Evolutionary conservation across 768 basidiomycete genomes (phyloP), one percentile per base, ranked within the genome.

Genomic region (Kwoniella bestiolae): DNA sequence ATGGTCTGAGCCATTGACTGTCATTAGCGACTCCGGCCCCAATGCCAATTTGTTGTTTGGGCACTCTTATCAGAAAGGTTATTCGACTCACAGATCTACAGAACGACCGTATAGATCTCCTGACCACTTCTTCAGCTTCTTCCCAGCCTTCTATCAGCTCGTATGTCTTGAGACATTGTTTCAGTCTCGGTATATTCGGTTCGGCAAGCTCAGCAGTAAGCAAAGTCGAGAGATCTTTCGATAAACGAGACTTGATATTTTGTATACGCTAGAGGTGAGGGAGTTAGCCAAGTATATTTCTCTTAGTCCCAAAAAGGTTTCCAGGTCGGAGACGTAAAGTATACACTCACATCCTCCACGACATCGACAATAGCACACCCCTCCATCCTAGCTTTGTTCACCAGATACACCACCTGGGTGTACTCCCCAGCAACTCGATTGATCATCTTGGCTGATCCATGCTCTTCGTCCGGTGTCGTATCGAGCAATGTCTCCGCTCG

Each of bases 351-450:
- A 86, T 90, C 91, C 84, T 92, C 88, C 5, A 94, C 85, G 69
- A 91, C 89, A 60, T 89, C 86, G 3, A 95, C 87, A 69, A 92
- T 94, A 1, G 84, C 86, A 68, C 92, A 93, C 1, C 86, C 86
- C 72, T 94, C 90, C 9, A 82, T 82, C 5, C 86, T 84, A 11
- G 94, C 92, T 80, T 96, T 95, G 21, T 87, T 86, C 26, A 87
- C 86, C 70, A 96, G 91, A 79, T 99, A 99, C 26, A 93, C 84
- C 21, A 98, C 85, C 76, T 98, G 94, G 9, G 87, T 91, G 77
- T 95, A 98, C 81, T 97, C 96, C 8, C 88, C 85, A 14, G 94
- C 92, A 29, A 94, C 90, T 56, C 94, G 87, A 11, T 86, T 85
- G 14, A 95, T 84, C 57, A 71, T 53, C 55, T 79, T 78, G 35